Percentiles rank a stretch among this genome's conserved stretches.
Evolutionary conservation across 192 early-diverging fungal genomes (phyloP).

Genomic region (Umbelopsis isabellina): DNA sequence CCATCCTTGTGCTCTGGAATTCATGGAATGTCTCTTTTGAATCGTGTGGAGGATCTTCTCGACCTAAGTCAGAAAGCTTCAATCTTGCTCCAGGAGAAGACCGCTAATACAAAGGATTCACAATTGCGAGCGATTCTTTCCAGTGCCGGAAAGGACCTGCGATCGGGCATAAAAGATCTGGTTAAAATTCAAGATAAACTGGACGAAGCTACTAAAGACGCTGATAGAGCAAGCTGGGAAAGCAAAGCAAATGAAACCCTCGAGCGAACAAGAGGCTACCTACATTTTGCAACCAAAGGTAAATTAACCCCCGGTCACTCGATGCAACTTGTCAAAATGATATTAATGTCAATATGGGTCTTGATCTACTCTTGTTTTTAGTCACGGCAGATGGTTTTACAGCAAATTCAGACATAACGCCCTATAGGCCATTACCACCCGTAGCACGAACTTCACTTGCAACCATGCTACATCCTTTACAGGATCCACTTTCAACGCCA

Average conservation of each 20-base stretch:
- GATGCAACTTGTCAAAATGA: not conserved
- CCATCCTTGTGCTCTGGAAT: not conserved
- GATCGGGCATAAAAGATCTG: conserved; percentile 32
- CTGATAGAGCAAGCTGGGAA: conserved; percentile 11
- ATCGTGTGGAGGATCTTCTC: conserved; percentile 15
- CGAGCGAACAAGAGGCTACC: conserved; percentile 22
- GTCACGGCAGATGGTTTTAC: conserved; percentile 7
- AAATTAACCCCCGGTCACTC: not conserved
- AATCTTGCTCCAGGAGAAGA: conserved; percentile 5
- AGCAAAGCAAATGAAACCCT: conserved; percentile 11
- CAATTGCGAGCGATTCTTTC: not conserved
- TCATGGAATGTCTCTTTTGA: conserved; percentile 17
- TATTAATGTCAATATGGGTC: not conserved
- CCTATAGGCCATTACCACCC: not conserved
- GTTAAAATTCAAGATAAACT: conserved; percentile 33
- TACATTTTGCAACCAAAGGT: conserved; percentile 23
- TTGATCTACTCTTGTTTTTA: not conserved
- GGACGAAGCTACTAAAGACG: conserved; percentile 12
- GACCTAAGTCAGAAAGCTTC: conserved; percentile 10
- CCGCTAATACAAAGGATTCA: not conserved
- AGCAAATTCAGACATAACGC: not conserved
- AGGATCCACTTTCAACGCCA: too few species aligned
- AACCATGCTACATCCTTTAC: not conserved
- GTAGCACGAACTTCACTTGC: not conserved
- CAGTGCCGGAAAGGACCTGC: conserved; percentile 13